Base-by-base conservation (phyloP, 139 green algal species). In the Tetraselmis striata region DNA sequence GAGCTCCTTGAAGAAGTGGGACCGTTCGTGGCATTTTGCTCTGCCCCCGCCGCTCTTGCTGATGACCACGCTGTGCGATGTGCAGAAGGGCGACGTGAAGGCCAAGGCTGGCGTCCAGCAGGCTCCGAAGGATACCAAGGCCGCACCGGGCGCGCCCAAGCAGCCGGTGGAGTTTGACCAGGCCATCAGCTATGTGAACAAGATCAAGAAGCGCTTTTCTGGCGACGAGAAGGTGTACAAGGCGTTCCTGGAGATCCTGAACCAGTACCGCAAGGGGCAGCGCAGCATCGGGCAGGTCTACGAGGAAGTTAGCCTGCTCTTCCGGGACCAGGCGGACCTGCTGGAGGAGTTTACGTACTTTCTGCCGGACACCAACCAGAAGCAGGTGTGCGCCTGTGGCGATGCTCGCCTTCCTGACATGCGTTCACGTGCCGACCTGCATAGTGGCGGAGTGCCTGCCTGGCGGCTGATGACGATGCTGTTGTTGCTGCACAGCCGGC, bases 101-200 rank as follows among this genome's bases (percentile, higher is more conserved):
- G 11, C 45, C 45, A 67, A 67, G 45, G 45, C 18, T 25, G 45
- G 5, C 5, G 45, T 18, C 5, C 11, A 25, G 5, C 45, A 67
- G 45, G 11, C 45, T 59, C 59, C 75, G 23, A 75, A 59, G 31
- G 45, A 67, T 5, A 25, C 45, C 45, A 67, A 67, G 45, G 11
- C 45, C 18, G 45, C 45, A 18, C 45, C 45, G 18, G 45, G 11
- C 18, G 45, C 45, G 11, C 45, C 45, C 11, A 67, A 67, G 45
- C 45, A 83, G 58, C 85, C 94, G 0, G 96, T 99, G 26, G 97
- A 99, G 86, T 99, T 99, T 85, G 95, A 99, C 80, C 97, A 99
- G 87, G 97, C 97, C 26, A 99, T 99, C 89, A 98, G 91, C 84
- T 99, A 99, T 76, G 97, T 99, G n/a, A 99, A 99, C 90, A 98